Evolutionary conservation across 78 protist species (phyloP).

Genomic region (Cavenderia fasciculata): DNA sequence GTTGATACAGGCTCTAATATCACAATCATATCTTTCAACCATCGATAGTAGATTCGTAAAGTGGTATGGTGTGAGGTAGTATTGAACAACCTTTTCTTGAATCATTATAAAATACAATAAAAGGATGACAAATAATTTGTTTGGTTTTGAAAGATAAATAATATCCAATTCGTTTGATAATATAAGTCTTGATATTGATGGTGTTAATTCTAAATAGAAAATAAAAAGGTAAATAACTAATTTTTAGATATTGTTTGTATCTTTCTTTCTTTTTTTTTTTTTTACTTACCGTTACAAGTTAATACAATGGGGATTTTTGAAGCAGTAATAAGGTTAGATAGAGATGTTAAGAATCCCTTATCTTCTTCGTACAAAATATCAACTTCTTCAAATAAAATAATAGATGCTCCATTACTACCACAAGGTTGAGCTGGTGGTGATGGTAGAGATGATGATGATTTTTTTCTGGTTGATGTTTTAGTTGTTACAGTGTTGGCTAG

Average conservation of each 20-base stretch:
- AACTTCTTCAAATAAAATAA: constrained; percentile 49
- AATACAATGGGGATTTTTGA: constrained; percentile 44
- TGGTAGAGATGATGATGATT: background rate
- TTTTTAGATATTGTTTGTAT: background rate
- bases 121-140: background rate
- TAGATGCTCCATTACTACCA: background rate
- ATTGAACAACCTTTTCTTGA: too few relatives aligned
- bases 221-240: background rate
- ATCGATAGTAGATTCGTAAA: background rate
- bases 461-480: background rate
- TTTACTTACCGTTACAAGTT: constrained; percentile 42
- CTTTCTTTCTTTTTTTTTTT: too few relatives aligned
- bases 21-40: background rate
- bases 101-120: background rate
- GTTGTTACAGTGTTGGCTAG: background rate
- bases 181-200: background rate
- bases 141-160: background rate
- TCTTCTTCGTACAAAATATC: constrained; percentile 60
- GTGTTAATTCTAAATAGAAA: constrained; percentile 1
- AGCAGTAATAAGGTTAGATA: background rate
- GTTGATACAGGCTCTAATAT: constrained; percentile 23
- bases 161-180: background rate
- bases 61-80: too few relatives aligned
- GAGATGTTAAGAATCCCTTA: constrained; percentile 24
- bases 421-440: background rate